phyloP scores from a whole-genome alignment of 1,284 basidiomycete genomes.

The Trametes pubescens region DNA sequence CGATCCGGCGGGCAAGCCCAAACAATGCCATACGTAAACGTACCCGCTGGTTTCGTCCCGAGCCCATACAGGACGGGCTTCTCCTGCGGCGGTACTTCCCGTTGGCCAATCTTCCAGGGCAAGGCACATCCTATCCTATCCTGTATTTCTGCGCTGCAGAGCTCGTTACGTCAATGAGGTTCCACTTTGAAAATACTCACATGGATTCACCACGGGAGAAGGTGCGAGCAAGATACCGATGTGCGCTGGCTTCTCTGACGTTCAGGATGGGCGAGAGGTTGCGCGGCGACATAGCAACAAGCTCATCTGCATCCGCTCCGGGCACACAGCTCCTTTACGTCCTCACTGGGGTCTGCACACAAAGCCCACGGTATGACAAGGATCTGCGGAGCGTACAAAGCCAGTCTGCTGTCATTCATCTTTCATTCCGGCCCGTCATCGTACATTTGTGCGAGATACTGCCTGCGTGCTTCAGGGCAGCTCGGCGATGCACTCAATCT shows the following conservation, averaged over 20 bases:
- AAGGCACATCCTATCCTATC: slow-evolving; percentile 1
- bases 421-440: neutral
- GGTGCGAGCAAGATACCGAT: neutral
- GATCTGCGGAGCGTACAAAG: neutral
- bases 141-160: neutral
- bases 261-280: neutral
- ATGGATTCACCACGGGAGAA: neutral
- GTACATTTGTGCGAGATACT: slow-evolving; percentile 6
- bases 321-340: neutral
- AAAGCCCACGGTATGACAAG: neutral
- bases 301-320: neutral
- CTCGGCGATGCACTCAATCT: slow-evolving; percentile 72
- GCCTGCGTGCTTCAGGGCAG: slow-evolving; percentile 37
- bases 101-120: neutral
- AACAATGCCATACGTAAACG: neutral
- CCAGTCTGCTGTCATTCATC: neutral
- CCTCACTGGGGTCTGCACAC: neutral
- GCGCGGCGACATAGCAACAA: neutral
- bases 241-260: neutral
- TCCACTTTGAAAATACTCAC: neutral
- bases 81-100: slow-evolving; percentile 4
- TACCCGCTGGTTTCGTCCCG: neutral
- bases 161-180: neutral
- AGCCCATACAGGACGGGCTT: neutral
- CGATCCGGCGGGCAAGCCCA: neutral